Evolutionary conservation across 2,329 filamentous ascomycete genomes (phyloP).

Genomic region (Massarina eburnea): DNA sequence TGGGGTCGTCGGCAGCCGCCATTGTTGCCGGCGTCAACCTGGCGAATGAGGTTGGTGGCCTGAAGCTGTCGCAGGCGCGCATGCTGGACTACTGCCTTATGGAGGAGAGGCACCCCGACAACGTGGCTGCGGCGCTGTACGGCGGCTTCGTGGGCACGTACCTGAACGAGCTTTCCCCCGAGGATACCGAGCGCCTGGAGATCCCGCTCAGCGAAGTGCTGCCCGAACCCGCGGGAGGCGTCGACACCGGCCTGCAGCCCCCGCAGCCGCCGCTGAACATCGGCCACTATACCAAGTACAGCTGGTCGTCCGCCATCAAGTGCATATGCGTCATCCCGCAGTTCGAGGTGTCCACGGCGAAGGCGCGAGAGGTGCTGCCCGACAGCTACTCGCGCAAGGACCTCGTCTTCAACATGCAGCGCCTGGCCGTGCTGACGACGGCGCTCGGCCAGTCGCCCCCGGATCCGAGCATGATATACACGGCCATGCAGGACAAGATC

Average conservation of each 20-base stretch:
- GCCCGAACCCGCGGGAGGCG: constrained; percentile 83
- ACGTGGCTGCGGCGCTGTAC: constrained; percentile 87
- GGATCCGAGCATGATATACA: constrained; percentile 89
- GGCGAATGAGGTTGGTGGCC: constrained; percentile 81
- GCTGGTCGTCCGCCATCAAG: constrained; percentile 93
- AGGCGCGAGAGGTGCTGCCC: constrained; percentile 83
- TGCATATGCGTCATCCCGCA: constrained; percentile 94
- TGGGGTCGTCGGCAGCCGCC: constrained; percentile 94
- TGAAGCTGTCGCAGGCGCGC: constrained; percentile 75
- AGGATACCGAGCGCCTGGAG: constrained; percentile 86
- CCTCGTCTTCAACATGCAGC: constrained; percentile 93
- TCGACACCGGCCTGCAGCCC: constrained; percentile 84
- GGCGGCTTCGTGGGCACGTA: constrained; percentile 97
- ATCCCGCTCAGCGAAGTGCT: constrained; percentile 94
- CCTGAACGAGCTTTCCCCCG: constrained; percentile 84
- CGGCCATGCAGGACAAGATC: constrained; percentile 98
- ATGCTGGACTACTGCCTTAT: constrained; percentile 96
- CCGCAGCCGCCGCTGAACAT: constrained; percentile 90
- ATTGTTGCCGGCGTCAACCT: constrained; percentile 95
- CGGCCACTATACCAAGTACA: constrained; percentile 94
- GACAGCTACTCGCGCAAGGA: constrained; percentile 76
- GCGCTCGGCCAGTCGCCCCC: constrained; percentile 88
- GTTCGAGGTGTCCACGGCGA: constrained; percentile 93
- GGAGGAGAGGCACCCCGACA: constrained; percentile 65
- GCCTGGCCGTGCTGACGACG: constrained; percentile 86